Percentiles rank a stretch among this genome's conserved stretches.
Conservation (phyloP, 192 early-diverging fungal species). For the Kappamyces sp. region DNA sequence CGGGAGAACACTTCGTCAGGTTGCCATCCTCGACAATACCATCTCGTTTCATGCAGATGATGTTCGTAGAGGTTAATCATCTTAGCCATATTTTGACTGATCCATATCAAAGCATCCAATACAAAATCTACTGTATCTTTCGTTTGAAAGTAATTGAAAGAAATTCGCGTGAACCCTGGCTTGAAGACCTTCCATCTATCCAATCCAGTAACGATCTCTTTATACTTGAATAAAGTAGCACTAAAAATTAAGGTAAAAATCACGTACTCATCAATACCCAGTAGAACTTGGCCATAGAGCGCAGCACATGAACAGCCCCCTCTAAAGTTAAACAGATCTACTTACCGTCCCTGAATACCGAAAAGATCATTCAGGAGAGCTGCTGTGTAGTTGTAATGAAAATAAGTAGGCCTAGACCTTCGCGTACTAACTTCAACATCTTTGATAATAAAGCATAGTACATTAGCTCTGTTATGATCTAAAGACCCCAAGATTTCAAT, state of each 20-base stretch:
- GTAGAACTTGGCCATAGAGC: conserved; percentile 20
- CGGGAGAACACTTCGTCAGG: too few relatives aligned
- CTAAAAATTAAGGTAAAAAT: not conserved
- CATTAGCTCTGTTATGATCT: not conserved
- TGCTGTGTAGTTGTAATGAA: conserved; percentile 33
- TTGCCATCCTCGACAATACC: not conserved
- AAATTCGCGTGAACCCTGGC: conserved; percentile 32
- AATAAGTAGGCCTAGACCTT: conserved; percentile 7
- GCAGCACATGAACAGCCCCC: conserved; percentile 40
- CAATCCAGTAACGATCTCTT: conserved; percentile 3
- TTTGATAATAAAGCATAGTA: conserved; percentile 5
- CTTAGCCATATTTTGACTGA: conserved; percentile 24
- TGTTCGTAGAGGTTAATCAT: conserved; percentile 25
- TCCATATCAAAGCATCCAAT: conserved; percentile 33
- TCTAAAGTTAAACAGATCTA: too few relatives aligned
- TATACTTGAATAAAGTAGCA: not conserved
- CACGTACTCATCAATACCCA: not conserved
- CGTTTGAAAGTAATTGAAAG: conserved; percentile 31
- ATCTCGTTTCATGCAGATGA: not conserved
- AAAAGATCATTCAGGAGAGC: conserved; percentile 43
- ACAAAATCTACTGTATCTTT: conserved; percentile 37
- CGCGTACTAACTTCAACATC: not conserved
- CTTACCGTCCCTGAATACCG: conserved; percentile 35
- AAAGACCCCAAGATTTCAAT: not conserved
- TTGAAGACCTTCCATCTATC: conserved; percentile 17